These are phyloP conservation scores for Xerocomellus chrysenteron DNA, from an alignment of 768 basidiomycete species.

Conservation along the genomic window DNA sequence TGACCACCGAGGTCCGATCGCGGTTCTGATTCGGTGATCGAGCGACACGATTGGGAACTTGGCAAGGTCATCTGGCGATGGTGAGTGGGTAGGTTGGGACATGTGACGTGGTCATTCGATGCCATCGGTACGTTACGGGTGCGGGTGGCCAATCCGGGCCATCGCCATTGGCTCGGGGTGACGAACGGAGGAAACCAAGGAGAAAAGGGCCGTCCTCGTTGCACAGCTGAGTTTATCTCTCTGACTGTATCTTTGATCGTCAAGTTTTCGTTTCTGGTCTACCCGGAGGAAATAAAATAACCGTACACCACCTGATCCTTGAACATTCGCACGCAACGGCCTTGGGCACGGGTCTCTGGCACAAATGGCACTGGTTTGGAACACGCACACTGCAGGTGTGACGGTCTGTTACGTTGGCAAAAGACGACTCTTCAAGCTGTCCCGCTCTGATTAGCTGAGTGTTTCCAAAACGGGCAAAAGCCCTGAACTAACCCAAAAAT, in stretches of 20 bases:
- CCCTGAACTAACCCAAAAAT: too few species aligned
- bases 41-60: neutral
- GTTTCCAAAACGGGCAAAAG: too few species aligned
- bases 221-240: conserved; percentile 4
- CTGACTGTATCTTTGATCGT: conserved; percentile 3
- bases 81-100: neutral
- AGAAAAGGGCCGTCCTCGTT: neutral
- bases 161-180: neutral
- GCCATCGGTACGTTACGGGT: neutral
- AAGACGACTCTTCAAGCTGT: too few species aligned
- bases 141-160: neutral
- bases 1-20: conserved; percentile 1
- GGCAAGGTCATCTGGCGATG: neutral
- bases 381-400: neutral
- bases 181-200: neutral
- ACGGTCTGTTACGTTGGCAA: too few species aligned
- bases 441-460: too few species aligned
- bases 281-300: neutral
- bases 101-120: neutral
- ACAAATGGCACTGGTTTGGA: neutral
- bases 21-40: conserved; percentile 4
- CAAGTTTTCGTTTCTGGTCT: neutral
- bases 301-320: neutral
- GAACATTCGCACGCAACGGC: too few species aligned
- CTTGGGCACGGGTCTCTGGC: neutral